A percentile compares a stretch with the other conserved stretches of the same genome.
Evolutionary conservation across 2,329 filamentous ascomycete genomes (phyloP).

Genomic region (Fusarium coffeatum): DNA sequence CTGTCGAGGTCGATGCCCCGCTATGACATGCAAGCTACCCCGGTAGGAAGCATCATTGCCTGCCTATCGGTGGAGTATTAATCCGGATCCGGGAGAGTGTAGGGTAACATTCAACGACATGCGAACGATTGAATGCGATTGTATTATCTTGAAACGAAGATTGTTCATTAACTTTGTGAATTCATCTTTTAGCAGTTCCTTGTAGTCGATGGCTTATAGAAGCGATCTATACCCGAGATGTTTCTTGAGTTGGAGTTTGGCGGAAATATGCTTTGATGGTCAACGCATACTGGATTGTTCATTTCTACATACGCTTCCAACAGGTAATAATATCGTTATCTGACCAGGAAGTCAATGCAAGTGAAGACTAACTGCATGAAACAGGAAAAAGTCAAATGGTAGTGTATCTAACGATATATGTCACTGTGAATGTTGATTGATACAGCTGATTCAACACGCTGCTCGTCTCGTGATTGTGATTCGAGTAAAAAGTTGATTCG

Average conservation of each 20-base stretch:
- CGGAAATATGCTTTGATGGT: too few relatives aligned
- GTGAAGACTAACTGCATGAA: background rate
- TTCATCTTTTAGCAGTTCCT: too few relatives aligned
- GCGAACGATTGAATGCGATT: background rate
- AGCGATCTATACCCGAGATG: background rate
- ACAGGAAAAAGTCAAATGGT: background rate
- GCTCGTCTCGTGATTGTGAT: background rate
- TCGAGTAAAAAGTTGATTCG: background rate
- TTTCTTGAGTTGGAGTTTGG: background rate
- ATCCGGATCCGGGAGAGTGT: constrained; percentile 1
- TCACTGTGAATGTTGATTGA: background rate
- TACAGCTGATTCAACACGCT: background rate
- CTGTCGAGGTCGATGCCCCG: constrained; percentile 37
- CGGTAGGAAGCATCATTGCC: constrained; percentile 7
- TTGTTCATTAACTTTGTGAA: too few relatives aligned
- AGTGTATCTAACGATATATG: background rate
- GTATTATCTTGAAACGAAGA: too few relatives aligned
- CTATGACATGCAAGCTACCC: constrained; percentile 43
- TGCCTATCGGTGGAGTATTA: constrained; percentile 13
- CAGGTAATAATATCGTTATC: fast-evolving
- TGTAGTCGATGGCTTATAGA: too few relatives aligned
- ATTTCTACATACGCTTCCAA: too few relatives aligned
- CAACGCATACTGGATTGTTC: too few relatives aligned
- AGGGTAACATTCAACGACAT: background rate
- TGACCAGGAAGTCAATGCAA: too few relatives aligned